A percentile compares a stretch with the other conserved stretches of the same genome.
Conservation (phyloP, 208 protist genomes). For the Leishmania guyanensis region DNA sequence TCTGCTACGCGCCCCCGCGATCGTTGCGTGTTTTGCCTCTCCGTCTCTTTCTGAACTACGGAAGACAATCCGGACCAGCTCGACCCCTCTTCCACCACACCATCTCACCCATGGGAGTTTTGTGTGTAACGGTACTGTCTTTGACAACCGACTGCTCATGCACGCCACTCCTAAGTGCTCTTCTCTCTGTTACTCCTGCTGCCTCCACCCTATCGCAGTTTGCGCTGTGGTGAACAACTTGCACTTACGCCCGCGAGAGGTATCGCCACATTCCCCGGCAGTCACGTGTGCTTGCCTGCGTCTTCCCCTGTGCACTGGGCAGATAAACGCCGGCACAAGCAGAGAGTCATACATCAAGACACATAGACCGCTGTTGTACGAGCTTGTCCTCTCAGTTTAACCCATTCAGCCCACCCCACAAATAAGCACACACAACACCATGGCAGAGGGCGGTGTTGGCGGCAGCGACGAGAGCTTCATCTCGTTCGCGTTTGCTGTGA, state of each 20-base stretch:
- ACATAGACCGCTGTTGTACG: background rate
- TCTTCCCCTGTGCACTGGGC: background rate
- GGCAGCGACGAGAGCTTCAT: conserved; percentile 91
- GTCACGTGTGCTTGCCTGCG: too few species aligned
- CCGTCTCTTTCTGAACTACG: background rate
- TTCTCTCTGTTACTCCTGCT: background rate
- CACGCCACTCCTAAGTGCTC: background rate
- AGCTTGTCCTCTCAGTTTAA: background rate
- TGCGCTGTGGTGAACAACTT: background rate
- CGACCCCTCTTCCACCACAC: background rate
- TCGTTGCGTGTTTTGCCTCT: background rate
- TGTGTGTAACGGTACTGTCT: background rate
- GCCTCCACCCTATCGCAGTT: background rate
- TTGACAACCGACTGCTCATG: background rate
- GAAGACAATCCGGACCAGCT: background rate
- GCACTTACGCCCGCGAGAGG: background rate
- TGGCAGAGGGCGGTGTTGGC: conserved; percentile 61
- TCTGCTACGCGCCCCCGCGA: background rate
- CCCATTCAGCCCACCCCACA: too few species aligned
- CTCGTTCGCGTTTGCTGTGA: conserved; percentile 86
- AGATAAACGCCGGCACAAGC: background rate
- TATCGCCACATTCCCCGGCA: background rate
- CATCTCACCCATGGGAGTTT: background rate
- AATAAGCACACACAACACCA: background rate
- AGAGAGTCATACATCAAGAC: background rate